Conservation (phyloP, 805 yeast genomes). For the Ogataea nonfermentans region DNA sequence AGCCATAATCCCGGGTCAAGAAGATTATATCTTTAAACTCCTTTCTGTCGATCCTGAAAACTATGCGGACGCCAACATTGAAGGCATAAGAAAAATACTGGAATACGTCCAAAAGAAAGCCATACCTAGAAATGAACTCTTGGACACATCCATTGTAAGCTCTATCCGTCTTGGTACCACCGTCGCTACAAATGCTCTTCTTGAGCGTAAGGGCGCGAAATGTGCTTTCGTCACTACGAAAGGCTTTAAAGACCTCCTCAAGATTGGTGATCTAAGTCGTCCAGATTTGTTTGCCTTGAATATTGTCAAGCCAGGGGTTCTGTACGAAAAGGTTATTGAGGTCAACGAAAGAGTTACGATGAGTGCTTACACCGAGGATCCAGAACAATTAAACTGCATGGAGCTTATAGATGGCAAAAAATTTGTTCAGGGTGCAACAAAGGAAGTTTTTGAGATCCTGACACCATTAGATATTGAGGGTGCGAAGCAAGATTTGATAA, state of each 20-base stretch:
- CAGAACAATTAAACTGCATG: constrained; percentile 10
- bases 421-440: constrained; percentile 37
- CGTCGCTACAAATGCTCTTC: constrained; percentile 13
- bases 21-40: neutral
- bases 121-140: constrained; percentile 16
- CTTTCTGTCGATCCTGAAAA: constrained; percentile 23
- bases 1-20: constrained; percentile 1
- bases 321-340: constrained; percentile 4
- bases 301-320: constrained; percentile 17
- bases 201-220: constrained; percentile 21
- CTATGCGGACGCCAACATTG: constrained; percentile 26
- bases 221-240: constrained; percentile 27
- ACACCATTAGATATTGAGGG: constrained; percentile 33
- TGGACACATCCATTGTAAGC: constrained; percentile 17
- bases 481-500: constrained; percentile 22
- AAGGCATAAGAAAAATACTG: constrained; percentile 24
- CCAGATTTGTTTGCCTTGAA: constrained; percentile 22
- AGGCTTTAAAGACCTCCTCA: constrained; percentile 32
- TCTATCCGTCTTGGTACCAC: constrained; percentile 21
- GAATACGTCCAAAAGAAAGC: constrained; percentile 13
- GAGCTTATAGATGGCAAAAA: constrained; percentile 25
- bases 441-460: constrained; percentile 39
- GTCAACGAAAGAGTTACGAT: constrained; percentile 21
- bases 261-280: constrained; percentile 33
- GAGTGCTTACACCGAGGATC: constrained; percentile 28